These are phyloP conservation scores for Fragilaria radians DNA, from an alignment of 108 stramenopile genomes.

Conservation along the genomic window DNA sequence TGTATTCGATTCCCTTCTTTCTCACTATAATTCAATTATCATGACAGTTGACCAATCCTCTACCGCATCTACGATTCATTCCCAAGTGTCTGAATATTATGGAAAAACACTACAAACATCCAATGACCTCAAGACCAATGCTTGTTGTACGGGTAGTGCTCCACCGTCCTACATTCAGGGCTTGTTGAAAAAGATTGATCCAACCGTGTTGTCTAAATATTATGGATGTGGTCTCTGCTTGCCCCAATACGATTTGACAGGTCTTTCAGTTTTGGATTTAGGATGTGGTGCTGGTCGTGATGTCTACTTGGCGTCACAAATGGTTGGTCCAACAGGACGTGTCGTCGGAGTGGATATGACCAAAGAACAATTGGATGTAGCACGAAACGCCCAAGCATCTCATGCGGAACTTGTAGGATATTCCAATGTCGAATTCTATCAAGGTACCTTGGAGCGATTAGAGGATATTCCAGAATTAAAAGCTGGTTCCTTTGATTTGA, in stretches of 20 bases:
- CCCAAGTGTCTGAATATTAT: conserved; percentile 76
- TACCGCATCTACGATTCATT: conserved; percentile 18
- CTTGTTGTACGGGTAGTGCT: conserved; percentile 85
- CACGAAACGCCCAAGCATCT: conserved; percentile 62
- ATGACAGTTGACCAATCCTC: not conserved
- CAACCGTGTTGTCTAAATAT: conserved; percentile 81
- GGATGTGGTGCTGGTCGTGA: conserved; percentile 95
- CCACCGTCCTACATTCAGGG: conserved; percentile 69
- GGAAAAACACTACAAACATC: conserved; percentile 72
- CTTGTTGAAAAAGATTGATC: conserved; percentile 75
- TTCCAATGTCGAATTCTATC: conserved; percentile 84
- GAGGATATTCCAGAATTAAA: conserved; percentile 60
- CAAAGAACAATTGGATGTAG: conserved; percentile 87
- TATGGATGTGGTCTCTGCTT: conserved; percentile 95
- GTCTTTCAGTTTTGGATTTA: conserved; percentile 81
- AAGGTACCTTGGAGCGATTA: conserved; percentile 87
- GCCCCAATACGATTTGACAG: conserved; percentile 80
- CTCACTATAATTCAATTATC: too few species aligned
- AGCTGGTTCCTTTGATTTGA: conserved; percentile 84
- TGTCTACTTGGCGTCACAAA: conserved; percentile 88
- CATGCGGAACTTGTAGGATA: conserved; percentile 88
- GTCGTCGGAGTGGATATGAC: conserved; percentile 99
- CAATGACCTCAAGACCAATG: conserved; percentile 90
- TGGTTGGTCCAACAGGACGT: conserved; percentile 78
- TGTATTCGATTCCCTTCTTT: too few species aligned